Percentiles rank a stretch among this genome's conserved stretches.
Conservation (phyloP, 805 yeast species). For the Candida andamanensis region DNA sequence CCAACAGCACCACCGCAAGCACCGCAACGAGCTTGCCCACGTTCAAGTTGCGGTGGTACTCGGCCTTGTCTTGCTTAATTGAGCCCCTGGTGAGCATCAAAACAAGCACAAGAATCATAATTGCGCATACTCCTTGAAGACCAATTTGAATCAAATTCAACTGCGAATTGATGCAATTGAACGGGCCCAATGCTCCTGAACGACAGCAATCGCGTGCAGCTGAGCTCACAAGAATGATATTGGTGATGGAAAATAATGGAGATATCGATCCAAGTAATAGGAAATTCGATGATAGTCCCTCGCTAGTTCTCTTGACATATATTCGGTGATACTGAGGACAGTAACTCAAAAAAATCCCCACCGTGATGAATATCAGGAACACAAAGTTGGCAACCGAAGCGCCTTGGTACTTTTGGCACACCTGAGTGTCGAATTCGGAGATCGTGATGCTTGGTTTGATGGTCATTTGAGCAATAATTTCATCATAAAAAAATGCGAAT, state of each 20-base stretch:
- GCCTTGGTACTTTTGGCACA: constrained; percentile 41
- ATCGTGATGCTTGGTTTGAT: too few species aligned
- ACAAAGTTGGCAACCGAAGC: constrained; percentile 48
- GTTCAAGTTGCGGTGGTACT: constrained; percentile 35
- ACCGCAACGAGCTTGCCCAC: constrained; percentile 38
- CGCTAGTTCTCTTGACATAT: constrained; percentile 54
- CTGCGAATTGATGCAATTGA: constrained; percentile 64
- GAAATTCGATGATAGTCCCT: constrained; percentile 73
- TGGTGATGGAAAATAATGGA: constrained; percentile 62
- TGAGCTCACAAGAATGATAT: constrained; percentile 56
- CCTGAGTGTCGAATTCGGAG: constrained; percentile 9
- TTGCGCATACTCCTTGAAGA: constrained; percentile 55
- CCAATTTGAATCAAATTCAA: constrained; percentile 64
- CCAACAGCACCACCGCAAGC: constrained; percentile 30
- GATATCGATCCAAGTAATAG: constrained; percentile 66
- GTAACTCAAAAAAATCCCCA: constrained; percentile 68
- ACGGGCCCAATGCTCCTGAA: constrained; percentile 35
- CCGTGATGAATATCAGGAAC: constrained; percentile 49
- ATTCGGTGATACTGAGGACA: constrained; percentile 70
- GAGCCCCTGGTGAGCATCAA: constrained; percentile 43
- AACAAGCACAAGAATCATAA: constrained; percentile 52
- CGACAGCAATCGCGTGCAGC: constrained; percentile 61
- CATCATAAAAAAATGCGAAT: too few species aligned
- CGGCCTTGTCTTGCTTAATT: constrained; percentile 40
- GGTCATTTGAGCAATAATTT: too few species aligned